Percentiles rank a stretch among this genome's conserved stretches.
These are phyloP conservation scores for Fusarium brevicatenulatum DNA, from an alignment of 2,329 filamentous ascomycete genomes.

Conservation along the genomic window DNA sequence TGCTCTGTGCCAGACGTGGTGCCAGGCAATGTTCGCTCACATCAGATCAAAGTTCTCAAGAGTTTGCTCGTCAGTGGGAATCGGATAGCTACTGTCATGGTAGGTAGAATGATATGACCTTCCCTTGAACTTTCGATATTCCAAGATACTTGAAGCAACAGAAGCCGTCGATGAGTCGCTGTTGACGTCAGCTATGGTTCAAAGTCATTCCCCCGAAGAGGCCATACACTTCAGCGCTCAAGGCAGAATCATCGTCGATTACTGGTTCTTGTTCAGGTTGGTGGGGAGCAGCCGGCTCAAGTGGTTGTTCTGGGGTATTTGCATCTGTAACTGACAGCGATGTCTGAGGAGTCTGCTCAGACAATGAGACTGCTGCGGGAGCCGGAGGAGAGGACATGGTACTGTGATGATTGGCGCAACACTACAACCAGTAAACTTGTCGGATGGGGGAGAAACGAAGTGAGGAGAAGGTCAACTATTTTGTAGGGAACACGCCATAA, in stretches of 20 bases:
- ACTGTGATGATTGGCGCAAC: too few species aligned
- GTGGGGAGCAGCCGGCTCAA: background rate
- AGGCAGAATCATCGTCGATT: background rate
- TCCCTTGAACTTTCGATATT: slow-evolving; percentile 24
- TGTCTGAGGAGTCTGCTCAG: background rate
- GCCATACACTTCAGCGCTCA: background rate
- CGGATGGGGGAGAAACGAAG: rapidly evolving
- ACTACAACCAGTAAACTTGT: too few species aligned
- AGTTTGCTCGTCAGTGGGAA: slow-evolving; percentile 5
- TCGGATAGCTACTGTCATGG: background rate
- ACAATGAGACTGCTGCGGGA: background rate
- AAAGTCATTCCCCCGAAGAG: rapidly evolving
- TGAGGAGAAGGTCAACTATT: background rate
- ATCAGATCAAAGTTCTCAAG: slow-evolving; percentile 21
- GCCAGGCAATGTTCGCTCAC: background rate
- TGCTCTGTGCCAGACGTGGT: rapidly evolving
- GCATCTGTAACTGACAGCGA: background rate
- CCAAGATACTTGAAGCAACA: slow-evolving; percentile 6
- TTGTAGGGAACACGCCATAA: background rate
- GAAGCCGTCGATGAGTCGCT: slow-evolving; percentile 11
- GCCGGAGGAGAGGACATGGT: background rate
- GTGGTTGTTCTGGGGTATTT: background rate
- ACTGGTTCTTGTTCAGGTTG: background rate
- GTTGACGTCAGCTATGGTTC: background rate
- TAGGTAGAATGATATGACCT: slow-evolving; percentile 1